Evolutionary conservation across 148 eudicot genomes (phyloP).

Genomic region (Simmondsia chinensis): DNA sequence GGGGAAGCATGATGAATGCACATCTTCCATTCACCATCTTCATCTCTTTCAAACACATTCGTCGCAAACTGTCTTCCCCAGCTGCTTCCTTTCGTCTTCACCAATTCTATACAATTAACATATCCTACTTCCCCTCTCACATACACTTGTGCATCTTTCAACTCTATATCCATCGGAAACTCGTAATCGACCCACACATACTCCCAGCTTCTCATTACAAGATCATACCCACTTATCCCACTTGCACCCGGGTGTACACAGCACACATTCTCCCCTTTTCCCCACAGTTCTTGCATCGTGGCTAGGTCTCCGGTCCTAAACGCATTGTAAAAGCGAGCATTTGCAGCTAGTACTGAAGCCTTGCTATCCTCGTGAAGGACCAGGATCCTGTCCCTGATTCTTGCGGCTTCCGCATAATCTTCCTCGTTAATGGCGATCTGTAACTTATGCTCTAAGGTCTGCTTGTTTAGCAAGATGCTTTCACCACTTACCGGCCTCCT

Average conservation of each 20-base stretch:
- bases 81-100: conserved; percentile 73
- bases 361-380: conserved; percentile 72
- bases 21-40: conserved; percentile 74
- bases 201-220: conserved; percentile 97
- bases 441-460: conserved; percentile 58
- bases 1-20: conserved; percentile 74
- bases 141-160: conserved; percentile 72
- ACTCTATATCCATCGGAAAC: conserved; percentile 76
- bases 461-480: conserved; percentile 57
- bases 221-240: conserved; percentile 85
- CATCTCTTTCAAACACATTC: conserved; percentile 74
- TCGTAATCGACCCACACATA: conserved; percentile 90
- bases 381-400: conserved; percentile 72
- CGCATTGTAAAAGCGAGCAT: conserved; percentile 75
- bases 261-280: conserved; percentile 62
- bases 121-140: conserved; percentile 78
- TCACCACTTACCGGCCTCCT: conserved; percentile 58
- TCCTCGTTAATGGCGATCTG: conserved; percentile 73
- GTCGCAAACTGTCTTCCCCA: conserved; percentile 98
- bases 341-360: conserved; percentile 73
- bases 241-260: conserved; percentile 98
- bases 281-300: conserved; percentile 85
- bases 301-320: conserved; percentile 80
- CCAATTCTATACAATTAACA: conserved; percentile 80
- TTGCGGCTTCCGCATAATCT: conserved; percentile 82